Percentiles rank a stretch among this genome's conserved stretches.
Conservation (phyloP, 192 early-diverging fungal species). For the Allomyces javanicus region DNA sequence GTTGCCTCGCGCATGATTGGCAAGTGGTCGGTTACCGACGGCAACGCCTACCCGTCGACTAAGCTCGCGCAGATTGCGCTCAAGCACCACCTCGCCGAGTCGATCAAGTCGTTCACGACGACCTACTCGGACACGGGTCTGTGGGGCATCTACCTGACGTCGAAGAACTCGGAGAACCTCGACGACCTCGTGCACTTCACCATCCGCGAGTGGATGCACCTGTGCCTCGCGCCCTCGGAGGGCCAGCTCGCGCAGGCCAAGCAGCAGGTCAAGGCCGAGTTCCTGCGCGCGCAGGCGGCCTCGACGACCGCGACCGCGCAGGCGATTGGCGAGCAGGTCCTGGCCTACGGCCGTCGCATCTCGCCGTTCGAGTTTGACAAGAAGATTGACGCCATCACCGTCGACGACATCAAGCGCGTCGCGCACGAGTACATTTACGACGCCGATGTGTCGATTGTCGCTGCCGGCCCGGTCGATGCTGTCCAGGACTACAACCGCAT, state of each 20-base stretch:
- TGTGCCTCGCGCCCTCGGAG: slow-evolving; percentile 64
- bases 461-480: slow-evolving; percentile 72
- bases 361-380: slow-evolving; percentile 76
- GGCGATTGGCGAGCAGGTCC: slow-evolving; percentile 91
- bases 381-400: slow-evolving; percentile 64
- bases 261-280: slow-evolving; percentile 90
- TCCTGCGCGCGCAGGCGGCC: slow-evolving; percentile 77
- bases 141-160: slow-evolving; percentile 85
- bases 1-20: slow-evolving; percentile 90
- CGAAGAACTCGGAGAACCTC: slow-evolving; percentile 58
- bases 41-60: slow-evolving; percentile 68
- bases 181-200: slow-evolving; percentile 79
- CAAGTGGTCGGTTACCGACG: slow-evolving; percentile 85
- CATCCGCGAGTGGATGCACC: slow-evolving; percentile 81
- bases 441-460: slow-evolving; percentile 62
- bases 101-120: slow-evolving; percentile 98
- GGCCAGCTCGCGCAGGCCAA: slow-evolving; percentile 91
- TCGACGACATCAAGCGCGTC: slow-evolving; percentile 63
- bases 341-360: slow-evolving; percentile 82
- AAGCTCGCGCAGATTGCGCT: slow-evolving; percentile 64
- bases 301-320: slow-evolving; percentile 87
- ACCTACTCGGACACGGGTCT: slow-evolving; percentile 95
- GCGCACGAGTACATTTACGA: slow-evolving; percentile 78
- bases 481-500: slow-evolving; percentile 78
- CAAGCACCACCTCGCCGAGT: slow-evolving; percentile 79